Evolutionary conservation across 805 yeast genomes (phyloP), one percentile per base, ranked within the genome.

Genomic region (Pichia cephalocereana): DNA sequence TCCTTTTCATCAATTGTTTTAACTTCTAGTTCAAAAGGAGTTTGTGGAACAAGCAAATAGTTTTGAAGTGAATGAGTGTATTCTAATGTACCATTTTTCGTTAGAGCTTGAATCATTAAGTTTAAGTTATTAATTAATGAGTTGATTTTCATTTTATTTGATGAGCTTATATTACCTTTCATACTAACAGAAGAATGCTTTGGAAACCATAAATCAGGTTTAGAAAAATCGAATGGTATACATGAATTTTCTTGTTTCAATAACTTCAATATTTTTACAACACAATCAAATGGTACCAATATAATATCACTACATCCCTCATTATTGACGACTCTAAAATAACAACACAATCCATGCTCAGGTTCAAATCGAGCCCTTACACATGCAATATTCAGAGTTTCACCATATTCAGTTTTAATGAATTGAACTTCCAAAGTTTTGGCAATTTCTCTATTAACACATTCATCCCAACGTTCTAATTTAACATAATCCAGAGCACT

Each of bases 101-200:
- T 50, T 5, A 80, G 52, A n/a, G 70, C 60, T 18, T 70, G 62
- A 14, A 84, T 57, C 36, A 80, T 65, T 8, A 72, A 53, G 53
- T 82, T 82, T 36, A 82, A 52, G 36, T 68, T 64, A 37, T 72
- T 70, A 19, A 79, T 59, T 36, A 77, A 62, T 34, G 74, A 67
- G 53, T 79, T 79, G 36, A 76, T 54, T 43, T 71, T 69, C 40
- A 70, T 57, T 53, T 79, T 80, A 52, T 70, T 71, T 1, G 59
- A 58, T 44, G 57, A 59, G 59, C 55, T 52, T 8, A 62, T 49
- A 38, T 60, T 63, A 3, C 56, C 57, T 18, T 51, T 51, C 48
- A 57, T 58, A 6, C 43, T 47, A 26, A 58, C 51, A 15, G 54
- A 55, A 11, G 52, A 48, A 17, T 48, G 54, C n/a, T 43, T 48